A percentile compares a stretch with the other conserved stretches of the same genome.
phyloP scores from a whole-genome alignment of 768 basidiomycete genomes.

The Termitomyces sp. region DNA sequence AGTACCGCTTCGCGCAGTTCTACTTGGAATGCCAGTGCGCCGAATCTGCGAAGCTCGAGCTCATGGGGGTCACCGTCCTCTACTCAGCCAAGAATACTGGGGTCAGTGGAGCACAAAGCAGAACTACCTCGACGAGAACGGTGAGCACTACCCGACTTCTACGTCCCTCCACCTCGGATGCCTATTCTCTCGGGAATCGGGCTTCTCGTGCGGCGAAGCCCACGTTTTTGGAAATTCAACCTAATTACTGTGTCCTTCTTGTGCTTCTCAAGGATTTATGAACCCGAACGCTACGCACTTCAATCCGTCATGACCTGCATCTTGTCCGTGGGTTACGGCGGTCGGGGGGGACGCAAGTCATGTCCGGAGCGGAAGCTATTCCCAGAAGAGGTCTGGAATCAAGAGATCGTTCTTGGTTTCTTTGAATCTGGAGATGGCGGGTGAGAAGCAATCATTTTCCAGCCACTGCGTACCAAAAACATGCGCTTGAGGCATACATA shows the following conservation, averaged over 20 bases:
- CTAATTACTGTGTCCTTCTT: neutral
- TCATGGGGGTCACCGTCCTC: conserved; percentile 39
- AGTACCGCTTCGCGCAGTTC: conserved; percentile 25
- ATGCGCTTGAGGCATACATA: conserved; percentile 24
- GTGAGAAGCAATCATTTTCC: conserved; percentile 33
- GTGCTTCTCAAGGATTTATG: conserved; percentile 21
- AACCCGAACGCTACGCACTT: conserved; percentile 30
- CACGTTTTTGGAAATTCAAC: neutral
- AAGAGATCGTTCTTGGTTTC: conserved; percentile 22
- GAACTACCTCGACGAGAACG: conserved; percentile 33
- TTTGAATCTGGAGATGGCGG: conserved; percentile 30
- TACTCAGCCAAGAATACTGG: conserved; percentile 36
- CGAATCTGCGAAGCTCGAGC: conserved; percentile 44
- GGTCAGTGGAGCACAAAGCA: conserved; percentile 27
- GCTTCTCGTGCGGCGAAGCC: neutral
- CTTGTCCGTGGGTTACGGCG: conserved; percentile 39
- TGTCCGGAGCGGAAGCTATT: conserved; percentile 23
- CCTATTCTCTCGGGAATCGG: neutral
- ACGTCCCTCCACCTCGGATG: neutral
- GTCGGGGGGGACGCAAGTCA: conserved; percentile 42
- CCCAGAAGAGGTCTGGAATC: conserved; percentile 26
- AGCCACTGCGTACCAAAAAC: conserved; percentile 33
- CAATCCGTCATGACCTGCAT: conserved; percentile 39
- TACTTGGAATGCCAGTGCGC: conserved; percentile 38
- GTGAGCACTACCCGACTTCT: conserved; percentile 12